These are phyloP conservation scores for Zanthoxylum bungeanum DNA, from an alignment of 345 rosid genomes.

Conservation along the genomic window DNA sequence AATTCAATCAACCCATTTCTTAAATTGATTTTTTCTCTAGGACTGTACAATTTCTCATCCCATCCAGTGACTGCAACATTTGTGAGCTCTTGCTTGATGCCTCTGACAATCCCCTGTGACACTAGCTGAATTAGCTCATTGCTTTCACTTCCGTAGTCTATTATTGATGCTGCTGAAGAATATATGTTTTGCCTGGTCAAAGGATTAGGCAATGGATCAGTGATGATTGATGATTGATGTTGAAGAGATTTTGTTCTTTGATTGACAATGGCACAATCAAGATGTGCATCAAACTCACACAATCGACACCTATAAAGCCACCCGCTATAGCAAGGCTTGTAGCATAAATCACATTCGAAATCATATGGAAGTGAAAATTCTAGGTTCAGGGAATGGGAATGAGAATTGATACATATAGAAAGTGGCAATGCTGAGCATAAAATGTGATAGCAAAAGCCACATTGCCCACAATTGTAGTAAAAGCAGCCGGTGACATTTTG, in stretches of 20 bases:
- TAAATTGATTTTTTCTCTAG: background rate
- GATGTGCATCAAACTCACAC: conserved; percentile 55
- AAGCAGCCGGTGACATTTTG: conserved; percentile 38
- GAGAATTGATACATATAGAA: conserved; percentile 28
- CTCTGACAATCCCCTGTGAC: conserved; percentile 10
- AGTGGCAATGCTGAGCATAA: conserved; percentile 47
- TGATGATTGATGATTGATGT: background rate
- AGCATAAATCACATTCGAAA: conserved; percentile 46
- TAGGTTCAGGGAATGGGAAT: conserved; percentile 46
- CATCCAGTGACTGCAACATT: conserved; percentile 18
- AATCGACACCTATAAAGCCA: conserved; percentile 52
- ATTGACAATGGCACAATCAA: conserved; percentile 35
- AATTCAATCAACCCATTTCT: background rate
- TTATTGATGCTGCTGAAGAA: conserved; percentile 11
- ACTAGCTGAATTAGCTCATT: conserved; percentile 34
- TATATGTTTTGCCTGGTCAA: conserved; percentile 2
- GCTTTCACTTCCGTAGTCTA: conserved; percentile 18
- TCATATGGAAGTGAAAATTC: conserved; percentile 43
- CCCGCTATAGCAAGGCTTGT: conserved; percentile 25
- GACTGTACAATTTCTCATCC: conserved; percentile 24
- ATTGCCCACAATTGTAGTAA: conserved; percentile 36
- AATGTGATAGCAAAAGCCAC: conserved; percentile 32
- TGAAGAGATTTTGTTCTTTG: conserved; percentile 7
- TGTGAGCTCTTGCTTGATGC: background rate
- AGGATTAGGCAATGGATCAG: conserved; percentile 4